phyloP scores from a whole-genome alignment of 768 basidiomycete species.

The Rhizopogon rudus region DNA sequence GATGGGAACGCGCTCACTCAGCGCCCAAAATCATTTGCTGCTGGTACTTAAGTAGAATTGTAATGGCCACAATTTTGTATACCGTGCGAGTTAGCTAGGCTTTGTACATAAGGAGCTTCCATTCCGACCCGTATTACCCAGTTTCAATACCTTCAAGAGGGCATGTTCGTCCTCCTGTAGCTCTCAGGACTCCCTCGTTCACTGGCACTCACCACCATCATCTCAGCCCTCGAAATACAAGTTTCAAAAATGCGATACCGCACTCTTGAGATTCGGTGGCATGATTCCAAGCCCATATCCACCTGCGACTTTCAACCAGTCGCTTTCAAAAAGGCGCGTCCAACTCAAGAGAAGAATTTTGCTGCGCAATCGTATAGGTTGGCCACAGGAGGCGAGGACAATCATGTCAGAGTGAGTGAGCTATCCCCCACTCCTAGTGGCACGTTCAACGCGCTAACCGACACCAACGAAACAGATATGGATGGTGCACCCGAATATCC shows the following conservation, averaged over 20 bases:
- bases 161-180: slow-evolving; percentile 1
- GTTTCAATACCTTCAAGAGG: neutral
- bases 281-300: slow-evolving; percentile 93
- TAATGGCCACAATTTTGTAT: neutral
- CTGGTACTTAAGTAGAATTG: slow-evolving; percentile 12
- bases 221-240: neutral
- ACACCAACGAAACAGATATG: slow-evolving; percentile 55
- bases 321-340: slow-evolving; percentile 77
- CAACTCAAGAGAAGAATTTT: slow-evolving; percentile 49
- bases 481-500: slow-evolving; percentile 92
- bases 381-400: slow-evolving; percentile 95
- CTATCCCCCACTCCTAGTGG: neutral
- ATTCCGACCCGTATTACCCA: slow-evolving; percentile 2
- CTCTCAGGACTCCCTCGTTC: neutral
- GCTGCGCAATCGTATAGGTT: slow-evolving; percentile 78
- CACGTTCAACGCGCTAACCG: slow-evolving; percentile 8
- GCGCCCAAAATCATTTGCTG: slow-evolving; percentile 12
- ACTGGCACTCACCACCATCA: neutral
- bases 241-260: slow-evolving; percentile 66
- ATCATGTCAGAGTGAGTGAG: slow-evolving; percentile 85
- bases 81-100: neutral
- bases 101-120: slow-evolving; percentile 2
- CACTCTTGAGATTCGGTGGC: slow-evolving; percentile 94
- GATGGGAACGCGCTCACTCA: slow-evolving; percentile 24
- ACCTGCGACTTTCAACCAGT: slow-evolving; percentile 94